Evolutionary conservation across 1,284 basidiomycete species (phyloP).

Genomic region (Puccinia sorghi): DNA sequence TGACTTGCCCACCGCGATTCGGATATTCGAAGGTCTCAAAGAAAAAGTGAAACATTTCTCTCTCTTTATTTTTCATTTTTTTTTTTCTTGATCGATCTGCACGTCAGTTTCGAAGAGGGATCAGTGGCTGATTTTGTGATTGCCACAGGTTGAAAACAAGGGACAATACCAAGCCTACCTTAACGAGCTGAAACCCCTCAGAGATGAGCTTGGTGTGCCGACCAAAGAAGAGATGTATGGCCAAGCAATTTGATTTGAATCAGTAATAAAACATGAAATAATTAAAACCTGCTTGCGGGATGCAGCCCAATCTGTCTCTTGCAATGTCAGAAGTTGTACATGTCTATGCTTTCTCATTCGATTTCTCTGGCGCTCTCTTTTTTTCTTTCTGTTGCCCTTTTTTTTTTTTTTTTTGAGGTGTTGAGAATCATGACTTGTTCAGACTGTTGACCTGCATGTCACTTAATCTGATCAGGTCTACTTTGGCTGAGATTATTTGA

Average conservation of each 20-base stretch:
- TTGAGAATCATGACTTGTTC: not conserved
- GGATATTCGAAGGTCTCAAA: slow-evolving; percentile 71
- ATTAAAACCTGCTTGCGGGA: not conserved
- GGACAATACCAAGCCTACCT: slow-evolving; percentile 85
- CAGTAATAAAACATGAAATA: not conserved
- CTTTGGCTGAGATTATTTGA: no score
- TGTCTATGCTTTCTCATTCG: not conserved
- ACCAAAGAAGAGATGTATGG: slow-evolving; percentile 49
- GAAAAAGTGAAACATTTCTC: slow-evolving; percentile 53
- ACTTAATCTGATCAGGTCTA: no score
- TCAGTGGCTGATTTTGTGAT: not conserved
- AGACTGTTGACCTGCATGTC: not conserved
- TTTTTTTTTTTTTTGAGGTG: not conserved
- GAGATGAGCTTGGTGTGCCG: slow-evolving; percentile 77
- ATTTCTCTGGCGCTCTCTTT: not conserved
- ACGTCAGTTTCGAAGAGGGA: no score
- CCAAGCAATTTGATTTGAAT: slow-evolving; percentile 42
- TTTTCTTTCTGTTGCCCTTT: not conserved
- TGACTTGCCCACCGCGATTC: slow-evolving; percentile 93
- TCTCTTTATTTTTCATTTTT: no score
- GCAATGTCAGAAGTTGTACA: slow-evolving; percentile 7
- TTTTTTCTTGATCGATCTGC: not conserved
- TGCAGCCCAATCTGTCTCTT: not conserved
- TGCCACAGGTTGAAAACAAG: slow-evolving; percentile 82
- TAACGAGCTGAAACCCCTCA: slow-evolving; percentile 77